Conservation (phyloP, 2,329 filamentous ascomycete genomes). For the Paraphaeosphaeria minitans region DNA sequence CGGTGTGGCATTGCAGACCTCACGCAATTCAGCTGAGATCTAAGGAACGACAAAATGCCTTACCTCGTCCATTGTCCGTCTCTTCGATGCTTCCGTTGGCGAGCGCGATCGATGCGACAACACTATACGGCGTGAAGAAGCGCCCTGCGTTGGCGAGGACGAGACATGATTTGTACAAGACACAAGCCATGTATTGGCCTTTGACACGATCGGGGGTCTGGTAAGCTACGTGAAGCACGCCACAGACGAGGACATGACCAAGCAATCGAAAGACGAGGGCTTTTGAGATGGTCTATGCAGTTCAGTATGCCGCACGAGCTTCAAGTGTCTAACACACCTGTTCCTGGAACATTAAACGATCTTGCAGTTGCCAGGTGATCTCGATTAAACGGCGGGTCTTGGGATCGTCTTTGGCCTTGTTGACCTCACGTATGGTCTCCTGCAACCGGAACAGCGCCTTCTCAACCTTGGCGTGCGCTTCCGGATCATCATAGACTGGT, state of each 20-base stretch:
- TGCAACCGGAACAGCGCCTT: conserved; percentile 73
- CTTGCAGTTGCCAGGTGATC: conserved; percentile 83
- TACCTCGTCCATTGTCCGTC: conserved; percentile 74
- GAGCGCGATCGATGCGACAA: conserved; percentile 75
- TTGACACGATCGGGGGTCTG: conserved; percentile 70
- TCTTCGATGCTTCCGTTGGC: conserved; percentile 70
- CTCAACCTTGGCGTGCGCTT: conserved; percentile 79
- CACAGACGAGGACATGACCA: conserved; percentile 80
- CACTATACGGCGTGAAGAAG: conserved; percentile 70
- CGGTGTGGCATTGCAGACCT: conserved; percentile 88
- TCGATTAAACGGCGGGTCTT: conserved; percentile 72
- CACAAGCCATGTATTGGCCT: conserved; percentile 82
- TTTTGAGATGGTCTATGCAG: conserved; percentile 32
- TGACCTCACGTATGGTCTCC: conserved; percentile 78
- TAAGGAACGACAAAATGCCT: neutral
- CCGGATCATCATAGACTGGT: conserved; percentile 82
- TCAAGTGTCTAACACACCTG: conserved; percentile 58
- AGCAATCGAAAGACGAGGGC: conserved; percentile 71
- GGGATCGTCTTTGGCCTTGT: conserved; percentile 79
- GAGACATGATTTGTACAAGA: conserved; percentile 81
- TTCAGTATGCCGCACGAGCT: conserved; percentile 7
- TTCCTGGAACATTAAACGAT: conserved; percentile 75
- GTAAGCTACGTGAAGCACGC: conserved; percentile 82
- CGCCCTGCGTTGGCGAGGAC: conserved; percentile 73
- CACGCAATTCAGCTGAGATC: neutral